A percentile compares a stretch with the other conserved stretches of the same genome.
These are phyloP conservation scores for Corymbia maculata DNA, from an alignment of 345 rosid genomes.

Conservation along the genomic window DNA sequence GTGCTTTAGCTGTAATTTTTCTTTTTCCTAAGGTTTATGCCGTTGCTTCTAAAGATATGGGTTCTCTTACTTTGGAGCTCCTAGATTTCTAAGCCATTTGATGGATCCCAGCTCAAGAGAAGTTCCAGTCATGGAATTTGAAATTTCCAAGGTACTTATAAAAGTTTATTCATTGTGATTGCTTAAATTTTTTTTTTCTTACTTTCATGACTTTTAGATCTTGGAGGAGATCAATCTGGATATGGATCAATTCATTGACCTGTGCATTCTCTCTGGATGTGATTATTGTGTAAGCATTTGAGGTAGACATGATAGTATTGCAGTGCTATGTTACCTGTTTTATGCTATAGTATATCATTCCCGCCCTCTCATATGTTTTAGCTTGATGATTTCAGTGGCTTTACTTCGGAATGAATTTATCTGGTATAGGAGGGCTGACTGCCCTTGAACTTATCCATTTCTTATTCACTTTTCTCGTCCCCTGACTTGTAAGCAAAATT, in stretches of 20 bases:
- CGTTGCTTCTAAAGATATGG: conserved; percentile 99
- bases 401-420: too few relatives aligned
- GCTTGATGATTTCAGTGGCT: too few relatives aligned
- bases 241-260: too few relatives aligned
- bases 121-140: conserved; percentile 88
- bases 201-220: conserved; percentile 33
- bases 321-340: too few relatives aligned
- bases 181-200: background rate
- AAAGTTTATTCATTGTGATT: background rate
- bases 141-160: conserved; percentile 47
- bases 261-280: too few relatives aligned
- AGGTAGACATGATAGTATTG: too few relatives aligned
- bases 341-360: too few relatives aligned
- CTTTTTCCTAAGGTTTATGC: conserved; percentile 63
- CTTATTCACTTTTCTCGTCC: background rate
- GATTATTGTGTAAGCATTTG: too few relatives aligned
- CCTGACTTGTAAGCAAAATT: background rate
- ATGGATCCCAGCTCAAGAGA: conserved; percentile 97
- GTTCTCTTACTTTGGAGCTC: conserved; percentile 90
- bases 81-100: conserved; percentile 86
- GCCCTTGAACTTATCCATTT: conserved; percentile 77
- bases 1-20: background rate
- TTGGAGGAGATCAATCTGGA: conserved; percentile 26
- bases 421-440: too few relatives aligned
- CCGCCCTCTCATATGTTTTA: too few relatives aligned